Percentiles rank a stretch among this genome's conserved stretches.
Conservation (phyloP, 1,284 basidiomycete species). For the Ganoderma multipileum region DNA sequence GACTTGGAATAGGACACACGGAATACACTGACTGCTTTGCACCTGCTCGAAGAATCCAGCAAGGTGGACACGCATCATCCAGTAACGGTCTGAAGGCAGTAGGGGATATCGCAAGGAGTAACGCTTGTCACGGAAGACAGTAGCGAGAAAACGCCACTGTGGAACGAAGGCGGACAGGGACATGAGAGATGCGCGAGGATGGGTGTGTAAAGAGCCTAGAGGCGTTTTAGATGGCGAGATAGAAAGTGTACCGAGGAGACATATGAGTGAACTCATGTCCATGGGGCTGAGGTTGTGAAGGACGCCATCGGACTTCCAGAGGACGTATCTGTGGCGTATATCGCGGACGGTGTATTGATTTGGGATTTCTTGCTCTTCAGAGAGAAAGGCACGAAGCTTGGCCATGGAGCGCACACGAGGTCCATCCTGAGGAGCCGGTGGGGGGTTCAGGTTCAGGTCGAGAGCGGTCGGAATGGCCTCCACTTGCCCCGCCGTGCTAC, state of each 20-base stretch:
- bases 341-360: constrained; percentile 35
- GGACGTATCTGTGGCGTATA: constrained; percentile 46
- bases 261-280: constrained; percentile 47
- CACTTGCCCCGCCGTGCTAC: not conserved
- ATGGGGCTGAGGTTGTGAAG: constrained; percentile 36
- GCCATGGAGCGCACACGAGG: constrained; percentile 30
- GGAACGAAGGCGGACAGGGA: constrained; percentile 24
- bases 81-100: constrained; percentile 46
- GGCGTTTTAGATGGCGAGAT: constrained; percentile 30
- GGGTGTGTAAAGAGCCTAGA: constrained; percentile 30
- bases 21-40: constrained; percentile 7
- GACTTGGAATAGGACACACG: too few relatives aligned
- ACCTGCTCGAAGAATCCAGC: constrained; percentile 22
- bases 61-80: constrained; percentile 48
- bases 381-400: constrained; percentile 39
- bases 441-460: not conserved
- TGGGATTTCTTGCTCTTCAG: constrained; percentile 16
- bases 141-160: constrained; percentile 45
- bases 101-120: constrained; percentile 32
- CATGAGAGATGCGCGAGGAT: constrained; percentile 37
- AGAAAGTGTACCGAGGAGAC: constrained; percentile 53
- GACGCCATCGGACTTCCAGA: constrained; percentile 17
- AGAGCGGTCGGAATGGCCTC: not conserved
- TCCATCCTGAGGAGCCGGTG: not conserved
- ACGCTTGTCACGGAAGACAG: constrained; percentile 40